phyloP scores from a whole-genome alignment of 169 alveolate species.

The Eimeria maxima region DNA sequence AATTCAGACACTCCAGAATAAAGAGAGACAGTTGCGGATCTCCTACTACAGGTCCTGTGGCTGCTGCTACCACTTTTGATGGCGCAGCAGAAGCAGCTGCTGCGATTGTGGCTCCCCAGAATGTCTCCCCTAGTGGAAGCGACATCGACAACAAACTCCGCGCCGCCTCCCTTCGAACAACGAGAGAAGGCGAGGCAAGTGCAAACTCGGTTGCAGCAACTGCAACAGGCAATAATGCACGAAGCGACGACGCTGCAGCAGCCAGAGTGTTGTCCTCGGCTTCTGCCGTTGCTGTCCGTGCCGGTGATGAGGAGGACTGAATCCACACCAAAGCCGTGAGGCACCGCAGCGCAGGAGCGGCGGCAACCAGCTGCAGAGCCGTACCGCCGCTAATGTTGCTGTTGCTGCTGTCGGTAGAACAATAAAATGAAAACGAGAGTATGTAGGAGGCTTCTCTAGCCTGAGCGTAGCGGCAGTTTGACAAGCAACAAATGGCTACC shows the following conservation, averaged over 20 bases:
- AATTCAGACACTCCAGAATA: slow-evolving; percentile 41
- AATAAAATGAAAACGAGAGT: neutral
- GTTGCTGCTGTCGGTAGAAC: slow-evolving; percentile 16
- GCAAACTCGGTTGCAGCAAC: slow-evolving; percentile 62
- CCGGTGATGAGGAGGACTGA: neutral
- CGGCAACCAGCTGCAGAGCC: slow-evolving; percentile 32
- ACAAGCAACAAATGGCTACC: neutral
- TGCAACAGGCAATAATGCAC: slow-evolving; percentile 30
- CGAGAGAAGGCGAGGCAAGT: slow-evolving; percentile 43
- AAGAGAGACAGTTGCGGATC: slow-evolving; percentile 66
- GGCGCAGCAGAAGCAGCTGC: slow-evolving; percentile 65
- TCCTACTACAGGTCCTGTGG: slow-evolving; percentile 57
- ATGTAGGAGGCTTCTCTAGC: slow-evolving; percentile 50
- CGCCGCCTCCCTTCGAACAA: slow-evolving; percentile 62
- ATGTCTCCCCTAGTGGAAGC: slow-evolving; percentile 12
- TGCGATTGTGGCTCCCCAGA: slow-evolving; percentile 17
- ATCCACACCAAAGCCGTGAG: slow-evolving; percentile 62
- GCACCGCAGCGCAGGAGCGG: slow-evolving; percentile 69
- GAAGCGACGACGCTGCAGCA: slow-evolving; percentile 65
- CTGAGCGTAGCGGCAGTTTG: slow-evolving; percentile 21
- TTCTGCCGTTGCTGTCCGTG: neutral
- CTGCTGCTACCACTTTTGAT: slow-evolving; percentile 38
- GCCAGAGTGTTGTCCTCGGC: neutral
- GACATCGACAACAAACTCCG: slow-evolving; percentile 32
- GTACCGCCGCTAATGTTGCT: slow-evolving; percentile 42